A percentile compares a stretch with the other conserved stretches of the same genome.
phyloP scores from a whole-genome alignment of 2,329 filamentous ascomycete genomes.

The Ophiostoma tasmaniense region DNA sequence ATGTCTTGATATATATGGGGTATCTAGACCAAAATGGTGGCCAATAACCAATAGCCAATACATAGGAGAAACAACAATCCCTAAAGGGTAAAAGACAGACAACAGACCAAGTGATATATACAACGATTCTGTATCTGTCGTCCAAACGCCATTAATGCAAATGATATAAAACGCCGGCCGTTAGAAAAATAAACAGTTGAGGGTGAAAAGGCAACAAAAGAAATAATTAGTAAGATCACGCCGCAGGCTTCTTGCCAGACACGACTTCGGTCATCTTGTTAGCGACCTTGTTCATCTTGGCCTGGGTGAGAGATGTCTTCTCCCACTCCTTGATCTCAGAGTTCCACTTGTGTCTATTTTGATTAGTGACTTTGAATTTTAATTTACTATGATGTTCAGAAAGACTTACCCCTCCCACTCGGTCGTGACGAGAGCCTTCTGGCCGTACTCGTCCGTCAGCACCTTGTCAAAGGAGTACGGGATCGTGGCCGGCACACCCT shows the following conservation, averaged over 20 bases:
- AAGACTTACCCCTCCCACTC: slow-evolving; percentile 52
- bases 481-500: slow-evolving; percentile 61
- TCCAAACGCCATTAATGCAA: slow-evolving; percentile 9
- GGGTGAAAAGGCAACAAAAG: background rate
- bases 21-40: background rate
- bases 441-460: slow-evolving; percentile 55
- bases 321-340: slow-evolving; percentile 49
- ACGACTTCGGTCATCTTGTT: background rate
- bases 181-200: background rate
- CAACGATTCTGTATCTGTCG: background rate
- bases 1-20: background rate
- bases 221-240: background rate
- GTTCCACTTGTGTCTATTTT: slow-evolving; percentile 51
- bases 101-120: background rate
- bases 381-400: background rate
- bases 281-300: background rate
- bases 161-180: background rate
- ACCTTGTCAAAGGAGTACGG: slow-evolving; percentile 62
- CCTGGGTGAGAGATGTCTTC: slow-evolving; percentile 2
- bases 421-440: slow-evolving; percentile 51
- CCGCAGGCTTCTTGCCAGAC: background rate
- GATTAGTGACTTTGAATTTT: background rate
- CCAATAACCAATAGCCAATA: background rate
- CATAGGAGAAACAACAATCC: background rate
- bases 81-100: background rate